Conservation (phyloP, 306 rosid species). For the Fagus crenata region DNA sequence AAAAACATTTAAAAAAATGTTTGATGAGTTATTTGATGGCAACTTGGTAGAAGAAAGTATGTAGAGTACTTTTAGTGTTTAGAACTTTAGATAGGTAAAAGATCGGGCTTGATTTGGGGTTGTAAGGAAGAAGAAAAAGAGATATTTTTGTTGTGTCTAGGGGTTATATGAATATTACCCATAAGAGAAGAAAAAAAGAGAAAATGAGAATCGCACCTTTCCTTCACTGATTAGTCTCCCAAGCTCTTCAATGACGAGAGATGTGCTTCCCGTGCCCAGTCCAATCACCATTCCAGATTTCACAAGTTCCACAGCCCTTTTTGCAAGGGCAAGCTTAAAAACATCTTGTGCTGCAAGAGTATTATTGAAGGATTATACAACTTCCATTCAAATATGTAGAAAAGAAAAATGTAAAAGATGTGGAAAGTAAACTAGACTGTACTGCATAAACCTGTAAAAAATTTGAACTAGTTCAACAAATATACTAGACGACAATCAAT, state of each 20-base stretch:
- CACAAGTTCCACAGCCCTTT: conserved; percentile 26
- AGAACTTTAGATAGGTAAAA: no score
- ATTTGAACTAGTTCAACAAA: no score
- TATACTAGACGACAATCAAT: not conserved
- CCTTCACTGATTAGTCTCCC: conserved; percentile 24
- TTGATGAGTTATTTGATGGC: no score
- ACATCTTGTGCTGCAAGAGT: conserved; percentile 22
- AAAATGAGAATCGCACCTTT: conserved; percentile 20
- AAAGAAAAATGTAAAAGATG: not conserved
- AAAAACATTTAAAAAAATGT: no score
- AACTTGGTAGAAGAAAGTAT: no score
- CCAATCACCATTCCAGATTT: conserved; percentile 32
- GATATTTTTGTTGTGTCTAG: no score
- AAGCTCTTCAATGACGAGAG: conserved; percentile 28
- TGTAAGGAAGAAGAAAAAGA: no score
- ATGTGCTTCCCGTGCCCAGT: conserved; percentile 18
- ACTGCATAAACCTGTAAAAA: not conserved
- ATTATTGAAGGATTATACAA: not conserved
- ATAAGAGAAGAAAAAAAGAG: not conserved
- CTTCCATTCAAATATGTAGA: not conserved
- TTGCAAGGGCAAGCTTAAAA: conserved; percentile 23
- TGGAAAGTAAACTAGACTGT: not conserved
- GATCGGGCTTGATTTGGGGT: no score
- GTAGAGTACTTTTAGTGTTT: no score
- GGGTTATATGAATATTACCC: no score